A percentile compares a stretch with the other conserved stretches of the same genome.
Evolutionary conservation across 768 basidiomycete species (phyloP).

Genomic region (Exidia glandulosa): DNA sequence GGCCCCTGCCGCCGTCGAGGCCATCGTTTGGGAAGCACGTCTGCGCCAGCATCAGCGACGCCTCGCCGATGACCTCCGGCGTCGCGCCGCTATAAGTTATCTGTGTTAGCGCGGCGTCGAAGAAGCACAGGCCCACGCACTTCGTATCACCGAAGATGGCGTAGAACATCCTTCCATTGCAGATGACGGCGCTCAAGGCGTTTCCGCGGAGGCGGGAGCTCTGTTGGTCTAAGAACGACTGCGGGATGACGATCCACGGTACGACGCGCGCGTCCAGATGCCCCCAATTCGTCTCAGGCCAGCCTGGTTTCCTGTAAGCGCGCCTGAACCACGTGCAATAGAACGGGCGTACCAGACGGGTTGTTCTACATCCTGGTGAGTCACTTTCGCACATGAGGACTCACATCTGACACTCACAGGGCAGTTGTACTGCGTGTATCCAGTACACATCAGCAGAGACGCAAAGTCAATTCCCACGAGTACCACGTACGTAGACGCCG

Average conservation of each 20-base stretch:
- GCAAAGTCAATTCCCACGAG: not conserved
- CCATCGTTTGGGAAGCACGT: not conserved
- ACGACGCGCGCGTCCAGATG: not conserved
- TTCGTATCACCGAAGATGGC: not conserved
- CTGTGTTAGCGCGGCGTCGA: not conserved
- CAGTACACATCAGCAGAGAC: not conserved
- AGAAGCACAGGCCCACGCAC: not conserved
- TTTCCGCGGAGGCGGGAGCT: not conserved
- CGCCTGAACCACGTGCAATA: not conserved
- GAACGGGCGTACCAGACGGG: not conserved
- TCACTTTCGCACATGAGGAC: too few species aligned
- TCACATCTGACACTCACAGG: not conserved
- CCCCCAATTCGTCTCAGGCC: not conserved
- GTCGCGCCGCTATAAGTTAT: not conserved
- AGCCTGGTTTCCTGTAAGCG: too few species aligned
- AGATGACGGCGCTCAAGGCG: not conserved
- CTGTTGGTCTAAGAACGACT: not conserved
- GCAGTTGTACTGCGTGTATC: not conserved
- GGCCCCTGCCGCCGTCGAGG: not conserved
- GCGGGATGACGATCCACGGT: not conserved
- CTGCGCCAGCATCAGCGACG: not conserved
- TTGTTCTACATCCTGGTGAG: too few species aligned
- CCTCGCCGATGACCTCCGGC: not conserved
- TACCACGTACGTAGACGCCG: not conserved
- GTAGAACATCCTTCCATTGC: not conserved